Conservation (phyloP, 805 yeast species). For the Isabelozyma gotoi region DNA sequence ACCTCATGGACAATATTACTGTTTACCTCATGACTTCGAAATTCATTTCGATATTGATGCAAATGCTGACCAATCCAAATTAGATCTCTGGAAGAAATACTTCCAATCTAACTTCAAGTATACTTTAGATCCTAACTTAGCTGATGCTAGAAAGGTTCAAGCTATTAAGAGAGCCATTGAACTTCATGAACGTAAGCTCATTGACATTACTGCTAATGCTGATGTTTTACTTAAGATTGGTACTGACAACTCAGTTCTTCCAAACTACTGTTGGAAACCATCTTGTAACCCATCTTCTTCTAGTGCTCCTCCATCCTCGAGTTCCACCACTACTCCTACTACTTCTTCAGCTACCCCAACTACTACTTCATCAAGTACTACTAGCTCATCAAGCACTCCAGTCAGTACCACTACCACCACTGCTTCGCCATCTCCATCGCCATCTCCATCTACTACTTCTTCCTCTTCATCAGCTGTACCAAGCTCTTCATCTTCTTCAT, state of each 20-base stretch:
- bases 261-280: constrained; percentile 8
- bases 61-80: constrained; percentile 2
- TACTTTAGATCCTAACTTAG: constrained; percentile 1
- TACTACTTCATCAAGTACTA: not conserved
- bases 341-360: constrained; percentile 4
- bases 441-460: not conserved
- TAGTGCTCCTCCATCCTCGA: not conserved
- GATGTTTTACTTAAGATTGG: constrained; percentile 1
- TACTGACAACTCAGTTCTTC: not conserved
- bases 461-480: constrained; percentile 2
- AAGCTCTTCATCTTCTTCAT: not conserved
- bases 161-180: constrained; percentile 1
- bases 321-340: constrained; percentile 1
- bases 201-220: not conserved
- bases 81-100: not conserved
- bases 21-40: constrained; percentile 22
- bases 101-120: not conserved
- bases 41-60: constrained; percentile 13
- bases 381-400: constrained; percentile 3
- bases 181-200: not conserved
- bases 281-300: constrained; percentile 4
- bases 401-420: constrained; percentile 1
- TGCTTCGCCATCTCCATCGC: constrained; percentile 1
- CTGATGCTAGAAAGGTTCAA: not conserved
- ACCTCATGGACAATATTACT: constrained; percentile 14